Evolutionary conservation across 2,329 filamentous ascomycete genomes (phyloP), one percentile per base, ranked within the genome.

Genomic region (Penicillium concentricum): DNA sequence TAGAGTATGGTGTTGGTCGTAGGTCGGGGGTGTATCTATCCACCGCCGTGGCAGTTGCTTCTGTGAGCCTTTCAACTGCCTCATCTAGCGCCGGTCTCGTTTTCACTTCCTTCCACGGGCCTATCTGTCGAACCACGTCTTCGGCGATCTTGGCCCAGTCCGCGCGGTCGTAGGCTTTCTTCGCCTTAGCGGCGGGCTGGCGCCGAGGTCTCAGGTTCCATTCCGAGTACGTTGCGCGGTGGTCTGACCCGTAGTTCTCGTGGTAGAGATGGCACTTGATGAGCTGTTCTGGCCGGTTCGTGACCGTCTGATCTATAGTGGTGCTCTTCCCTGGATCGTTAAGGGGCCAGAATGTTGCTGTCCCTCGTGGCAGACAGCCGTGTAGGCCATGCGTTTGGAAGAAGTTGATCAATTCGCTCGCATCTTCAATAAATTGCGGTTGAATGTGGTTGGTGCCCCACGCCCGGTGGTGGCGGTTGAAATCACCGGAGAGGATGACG

Each of bases 1-100:
- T 69, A 3, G 60, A 60, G 54, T 69, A 70, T 34, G 16, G 35
- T 26, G 39, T 43, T 37, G 51, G 45, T 10, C 38, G 48, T 15
- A 5, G 4, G 20, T 58, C 22, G 4, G 50, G 50, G 10, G 47
- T 66, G 44, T 59, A 37, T 18, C 50, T 26, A 18, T 64, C 54
- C 15, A 67, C 49, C 7, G 59, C 59, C 24, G 7, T n/a, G 13
- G 39, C 20, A 2, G 58, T 60, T 16, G 42, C 49, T 20, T 42
- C 30, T 24, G 45, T 54, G 7, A 58, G 56, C 18, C 41, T 56
- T 9, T 54, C 26, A 1, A 57, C 51, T 8, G 9, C 42, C 34
- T 43, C 30, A 34, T 61, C 55, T 45, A 62, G 52, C 12, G 54
- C 46, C 20, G 48, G 48, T 51, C 46, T 22, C 15, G 51, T 58